These are phyloP conservation scores for Quercus engelmannii DNA, from an alignment of 306 rosid genomes.

Conservation along the genomic window DNA sequence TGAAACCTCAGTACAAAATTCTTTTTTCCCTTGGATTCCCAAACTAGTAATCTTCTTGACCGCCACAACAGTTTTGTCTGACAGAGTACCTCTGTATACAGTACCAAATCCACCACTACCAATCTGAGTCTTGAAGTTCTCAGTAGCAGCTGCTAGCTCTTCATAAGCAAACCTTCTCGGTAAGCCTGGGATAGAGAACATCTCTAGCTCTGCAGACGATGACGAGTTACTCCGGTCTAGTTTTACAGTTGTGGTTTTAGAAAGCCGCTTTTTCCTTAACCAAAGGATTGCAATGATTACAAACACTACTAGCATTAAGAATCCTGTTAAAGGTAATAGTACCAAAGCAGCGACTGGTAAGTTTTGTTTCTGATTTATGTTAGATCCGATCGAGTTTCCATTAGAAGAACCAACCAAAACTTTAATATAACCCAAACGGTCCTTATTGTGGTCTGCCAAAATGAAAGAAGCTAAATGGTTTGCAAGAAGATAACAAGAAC, in stretches of 20 bases:
- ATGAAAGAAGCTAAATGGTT: constrained; percentile 60
- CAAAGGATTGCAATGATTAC: constrained; percentile 30
- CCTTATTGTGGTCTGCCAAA: constrained; percentile 9
- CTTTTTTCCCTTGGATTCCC: constrained; percentile 81
- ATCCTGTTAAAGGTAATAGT: constrained; percentile 54
- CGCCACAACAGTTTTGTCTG: constrained; percentile 69
- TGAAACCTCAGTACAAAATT: constrained; percentile 83
- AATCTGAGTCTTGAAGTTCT: constrained; percentile 58
- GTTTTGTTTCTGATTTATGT: constrained; percentile 8
- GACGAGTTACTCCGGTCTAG: constrained; percentile 39
- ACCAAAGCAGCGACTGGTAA: constrained; percentile 62
- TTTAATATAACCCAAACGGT: constrained; percentile 59
- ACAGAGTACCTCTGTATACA: constrained; percentile 71
- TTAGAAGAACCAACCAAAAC: constrained; percentile 10
- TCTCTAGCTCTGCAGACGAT: constrained; percentile 60
- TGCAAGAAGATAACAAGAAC: constrained; percentile 63
- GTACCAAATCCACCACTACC: constrained; percentile 88
- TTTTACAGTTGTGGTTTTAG: constrained; percentile 28
- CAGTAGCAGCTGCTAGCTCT: constrained; percentile 73
- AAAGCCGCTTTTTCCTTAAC: constrained; percentile 44
- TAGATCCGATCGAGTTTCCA: background rate
- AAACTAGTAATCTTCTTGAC: constrained; percentile 75
- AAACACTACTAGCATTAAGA: constrained; percentile 37
- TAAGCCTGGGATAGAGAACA: constrained; percentile 74
- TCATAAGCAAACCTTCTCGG: constrained; percentile 71